Conservation (phyloP, 202 grass and related monocot genomes). For the Musa balbisiana region DNA sequence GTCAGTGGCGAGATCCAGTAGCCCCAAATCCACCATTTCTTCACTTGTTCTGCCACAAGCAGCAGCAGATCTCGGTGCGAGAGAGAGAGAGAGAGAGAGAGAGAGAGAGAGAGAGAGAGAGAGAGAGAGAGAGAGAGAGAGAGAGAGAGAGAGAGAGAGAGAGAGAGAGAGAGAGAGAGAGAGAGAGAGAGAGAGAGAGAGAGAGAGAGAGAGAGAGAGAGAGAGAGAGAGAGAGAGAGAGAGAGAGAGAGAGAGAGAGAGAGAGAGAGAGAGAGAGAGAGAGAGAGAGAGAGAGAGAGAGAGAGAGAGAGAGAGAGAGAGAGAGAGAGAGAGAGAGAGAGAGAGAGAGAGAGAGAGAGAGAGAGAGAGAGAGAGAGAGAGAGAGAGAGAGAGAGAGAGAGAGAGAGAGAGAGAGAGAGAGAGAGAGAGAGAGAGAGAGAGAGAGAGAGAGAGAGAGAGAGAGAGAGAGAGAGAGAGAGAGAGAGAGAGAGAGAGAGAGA, state of each 20-base stretch:
- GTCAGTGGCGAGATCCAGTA: constrained; percentile 86
- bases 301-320: neutral
- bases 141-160: neutral
- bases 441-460: neutral
- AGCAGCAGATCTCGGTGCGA: too few species aligned
- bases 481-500: neutral
- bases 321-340: neutral
- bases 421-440: neutral
- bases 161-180: neutral
- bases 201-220: neutral
- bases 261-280: neutral
- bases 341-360: neutral
- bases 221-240: neutral
- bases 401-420: neutral
- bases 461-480: neutral
- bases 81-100: neutral
- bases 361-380: neutral
- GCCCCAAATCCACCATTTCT: constrained; percentile 82
- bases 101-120: neutral
- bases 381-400: neutral
- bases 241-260: neutral
- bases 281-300: neutral
- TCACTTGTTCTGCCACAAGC: constrained; percentile 36
- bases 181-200: neutral
- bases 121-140: neutral